Evolutionary conservation across 108 stramenopile genomes (phyloP), one percentile per base, ranked within the genome.

Genomic region (Conticribra weissflogii): DNA sequence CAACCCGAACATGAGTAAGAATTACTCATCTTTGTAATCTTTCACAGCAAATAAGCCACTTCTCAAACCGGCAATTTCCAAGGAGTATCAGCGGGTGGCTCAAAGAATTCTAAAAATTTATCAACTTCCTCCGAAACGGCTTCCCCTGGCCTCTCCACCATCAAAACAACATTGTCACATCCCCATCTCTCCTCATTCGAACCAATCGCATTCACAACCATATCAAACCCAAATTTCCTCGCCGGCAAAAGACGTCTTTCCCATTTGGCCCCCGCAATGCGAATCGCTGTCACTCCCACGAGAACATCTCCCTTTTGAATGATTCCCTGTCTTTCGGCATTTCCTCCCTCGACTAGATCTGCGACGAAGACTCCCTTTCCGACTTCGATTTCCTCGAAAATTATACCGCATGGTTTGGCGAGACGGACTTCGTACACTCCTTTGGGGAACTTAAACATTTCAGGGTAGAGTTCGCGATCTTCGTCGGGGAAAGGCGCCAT

Each of bases 311-410:
- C 89, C 36, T 54, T 59, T 66, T 84, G 69, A 27, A 94, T 72
- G 12, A 72, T 71, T 8, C 89, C 93, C 48, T 83, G 71, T n/a
- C 48, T 59, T 31, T 74, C 85, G 4, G 93, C 93, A 32, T 88
- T 82, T 1, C 93, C 93, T 32, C 83, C 93, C 63, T 95, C 91
- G 7, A 92, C 93, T 12, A 95, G 55, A 66, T 89, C 93, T 29
- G 80, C 66, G 0, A 95, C 85, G 60, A 79, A 87, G 16, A 95
- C 80, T 1, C 90, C 93, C 4, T 74, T 60, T 0, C 87, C 85
- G 12, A 61, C 54, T 54, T 90, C 89, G 52, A 92, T 85, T 36
- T 95, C 93, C 78, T 95, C 93, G 70, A 95, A 95, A 17, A 92
- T 51, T n/a, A 95, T 92, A 3, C 93, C 93, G 18, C 88, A 69